These are phyloP conservation scores for Conticribra guillardii DNA, from an alignment of 108 stramenopile genomes.

Conservation along the genomic window DNA sequence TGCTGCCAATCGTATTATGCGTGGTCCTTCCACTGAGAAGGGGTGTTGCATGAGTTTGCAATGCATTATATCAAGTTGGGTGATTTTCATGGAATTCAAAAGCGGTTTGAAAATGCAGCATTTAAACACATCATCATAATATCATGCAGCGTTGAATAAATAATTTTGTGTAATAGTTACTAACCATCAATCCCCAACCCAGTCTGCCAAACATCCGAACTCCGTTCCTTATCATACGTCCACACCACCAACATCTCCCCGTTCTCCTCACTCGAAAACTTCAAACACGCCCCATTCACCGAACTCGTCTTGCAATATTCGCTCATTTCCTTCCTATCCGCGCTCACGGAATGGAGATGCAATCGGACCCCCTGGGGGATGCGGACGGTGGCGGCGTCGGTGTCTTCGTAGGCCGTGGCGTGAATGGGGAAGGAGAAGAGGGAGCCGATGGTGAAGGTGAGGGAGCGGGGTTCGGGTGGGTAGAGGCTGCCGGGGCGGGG, in stretches of 20 bases:
- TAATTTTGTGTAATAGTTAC: background rate
- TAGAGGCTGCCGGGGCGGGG: conserved; percentile 33
- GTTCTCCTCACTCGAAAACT: conserved; percentile 51
- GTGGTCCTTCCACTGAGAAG: conserved; percentile 41
- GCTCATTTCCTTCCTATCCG: conserved; percentile 25
- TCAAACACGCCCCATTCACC: conserved; percentile 22
- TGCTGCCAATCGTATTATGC: conserved; percentile 42
- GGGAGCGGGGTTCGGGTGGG: conserved; percentile 29
- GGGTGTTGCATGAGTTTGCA: background rate
- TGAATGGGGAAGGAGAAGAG: conserved; percentile 45
- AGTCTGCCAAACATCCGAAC: conserved; percentile 31
- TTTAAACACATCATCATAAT: background rate
- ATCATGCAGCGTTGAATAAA: too few relatives aligned
- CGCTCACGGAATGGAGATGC: conserved; percentile 18
- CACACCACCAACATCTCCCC: conserved; percentile 44
- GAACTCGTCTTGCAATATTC: conserved; percentile 21
- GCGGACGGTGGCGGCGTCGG: conserved; percentile 44
- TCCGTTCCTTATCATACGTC: conserved; percentile 41
- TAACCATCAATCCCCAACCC: conserved; percentile 45
- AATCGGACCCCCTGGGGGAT: conserved; percentile 32
- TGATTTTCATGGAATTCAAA: background rate
- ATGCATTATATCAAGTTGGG: background rate
- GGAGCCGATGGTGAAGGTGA: conserved; percentile 31
- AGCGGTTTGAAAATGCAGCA: background rate
- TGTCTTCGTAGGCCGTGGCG: conserved; percentile 38